A percentile compares a stretch with the other conserved stretches of the same genome.
Conservation (phyloP, 495 filamentous ascomycete genomes). For the Chaetomium tenue region DNA sequence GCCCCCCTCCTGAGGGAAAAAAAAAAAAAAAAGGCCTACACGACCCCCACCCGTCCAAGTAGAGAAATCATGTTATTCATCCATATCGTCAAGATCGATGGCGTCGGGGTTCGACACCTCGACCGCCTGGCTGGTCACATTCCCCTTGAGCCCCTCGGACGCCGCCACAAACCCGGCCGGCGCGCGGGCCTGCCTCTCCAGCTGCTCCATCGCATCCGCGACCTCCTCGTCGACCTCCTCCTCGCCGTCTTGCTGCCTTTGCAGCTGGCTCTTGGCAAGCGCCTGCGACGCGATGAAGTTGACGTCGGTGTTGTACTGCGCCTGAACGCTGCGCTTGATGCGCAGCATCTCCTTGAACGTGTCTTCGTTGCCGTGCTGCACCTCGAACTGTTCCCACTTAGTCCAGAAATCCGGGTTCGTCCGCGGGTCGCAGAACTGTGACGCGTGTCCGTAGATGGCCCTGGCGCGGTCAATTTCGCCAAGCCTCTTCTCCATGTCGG, state of each 20-base stretch:
- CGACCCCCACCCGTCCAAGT: neutral
- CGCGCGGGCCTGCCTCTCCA: constrained; percentile 85
- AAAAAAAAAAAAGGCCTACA: neutral
- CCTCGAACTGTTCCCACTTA: constrained; percentile 97
- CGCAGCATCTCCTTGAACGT: constrained; percentile 99
- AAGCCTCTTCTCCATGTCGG: constrained; percentile 94
- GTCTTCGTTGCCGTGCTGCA: constrained; percentile 96
- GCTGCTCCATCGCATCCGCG: constrained; percentile 82
- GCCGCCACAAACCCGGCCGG: constrained; percentile 91
- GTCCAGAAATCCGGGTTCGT: constrained; percentile 88
- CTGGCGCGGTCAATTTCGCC: constrained; percentile 95
- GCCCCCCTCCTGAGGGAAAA: neutral
- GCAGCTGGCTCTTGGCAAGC: constrained; percentile 71
- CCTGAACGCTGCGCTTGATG: constrained; percentile 95
- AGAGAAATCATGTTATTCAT: constrained; percentile 38
- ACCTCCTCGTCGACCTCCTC: constrained; percentile 52
- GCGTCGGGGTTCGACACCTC: constrained; percentile 80
- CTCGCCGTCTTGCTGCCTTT: constrained; percentile 44
- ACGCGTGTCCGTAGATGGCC: constrained; percentile 93
- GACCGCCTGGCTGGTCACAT: constrained; percentile 47
- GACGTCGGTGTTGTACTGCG: constrained; percentile 98
- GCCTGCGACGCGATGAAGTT: constrained; percentile 98
- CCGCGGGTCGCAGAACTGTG: constrained; percentile 94
- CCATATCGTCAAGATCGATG: constrained; percentile 74
- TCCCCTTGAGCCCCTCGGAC: constrained; percentile 74